Base-by-base conservation (phyloP, 257 asterid genomes). In the Solanum pennellii region DNA sequence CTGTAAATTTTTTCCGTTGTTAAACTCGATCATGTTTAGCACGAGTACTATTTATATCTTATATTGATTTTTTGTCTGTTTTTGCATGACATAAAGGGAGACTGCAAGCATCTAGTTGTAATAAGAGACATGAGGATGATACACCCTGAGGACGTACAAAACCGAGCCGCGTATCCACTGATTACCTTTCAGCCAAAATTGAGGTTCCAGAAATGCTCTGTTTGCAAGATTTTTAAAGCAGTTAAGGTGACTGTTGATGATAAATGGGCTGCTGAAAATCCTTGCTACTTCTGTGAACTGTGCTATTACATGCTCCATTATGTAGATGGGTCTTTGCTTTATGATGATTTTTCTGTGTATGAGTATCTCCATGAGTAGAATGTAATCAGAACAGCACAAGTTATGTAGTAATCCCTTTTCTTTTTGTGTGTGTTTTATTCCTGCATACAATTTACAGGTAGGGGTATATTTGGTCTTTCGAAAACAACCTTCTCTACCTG, bases 281-380 rank as follows among this genome's bases (percentile, higher is more conserved):
- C 99, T 41, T 94, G 98, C 89, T 94, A 95, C 73, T 95, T 97
- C 90, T 97, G 99, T 88, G 95, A 93, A 84, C 91, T 92, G 86
- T 97, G 99, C 91, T 97, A 94, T 92, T 97, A 94, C 90, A 93
- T 97, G 98, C 98, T 94, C 75, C 98, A 97, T 91, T 97, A 97
- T 89, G 93, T 87, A 68, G 62, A 94, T 73, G 96, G 95, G 15
- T 84, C 95, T 45, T 90, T 97, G 86, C 91, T 95, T 60, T 97
- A 95, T 75, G 88, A 75, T 80, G 98, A 97, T 79, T 97, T 94
- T 89, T 89, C 90, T 31, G 98, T 97, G 12, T 94, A 90, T 87
- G 97, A 94, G 87, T 95, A 93, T 92, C 82, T 90, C 86, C 95
- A 93, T 65, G 98, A 95, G 60, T 95, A 86, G 71, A 65, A 13